Base-by-base conservation (phyloP, 2,329 filamentous ascomycete genomes). In the Cladosporium sp. region DNA sequence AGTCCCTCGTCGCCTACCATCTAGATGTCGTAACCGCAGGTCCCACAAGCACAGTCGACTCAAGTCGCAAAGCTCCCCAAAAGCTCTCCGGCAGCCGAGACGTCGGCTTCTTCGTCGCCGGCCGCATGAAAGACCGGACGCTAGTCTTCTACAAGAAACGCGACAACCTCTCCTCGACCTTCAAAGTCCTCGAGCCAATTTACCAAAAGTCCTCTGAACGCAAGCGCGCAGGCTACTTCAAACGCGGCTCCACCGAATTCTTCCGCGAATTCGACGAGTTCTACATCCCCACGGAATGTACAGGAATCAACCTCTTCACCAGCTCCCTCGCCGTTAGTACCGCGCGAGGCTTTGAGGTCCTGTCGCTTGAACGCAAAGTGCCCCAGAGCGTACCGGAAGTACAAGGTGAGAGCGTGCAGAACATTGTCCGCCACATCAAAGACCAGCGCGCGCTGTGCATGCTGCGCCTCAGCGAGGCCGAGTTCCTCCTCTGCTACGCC, bases 241-340 rank as follows among this genome's bases (percentile, higher is more conserved):
- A 86, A 17, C 83, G 83, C 9, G 91, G 91, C 19, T 86, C 84
- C 60, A 97, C 93, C 0, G 94, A 99, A 67, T 93, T 93, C 67
- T 99, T 97, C 85, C 88, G 94, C 63, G 94, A 99, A 71, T 99
- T 92, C 72, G 94, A 99, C 76, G 94, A 97, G 66, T 99, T 99
- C 75, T 99, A 97, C 76, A 92, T 99, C 66, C 94, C 94, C 0
- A 88, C 90, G 2, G 95, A 99, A 72, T 97, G 92, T 73, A 96
- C 88, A 74, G 91, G 90, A 50, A 89, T 99, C 71, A 97, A 97
- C 74, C 84, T 99, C 55, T 99, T 97, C 83, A 91, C 97, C 72
- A 91, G 88, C 0, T 95, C 92, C 62, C 88, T 99, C 55, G 91
- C 94, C 9, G 91, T 99, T 50, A 88, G 90, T 19, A 97, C 93